Evolutionary conservation across 805 yeast genomes (phyloP).

Genomic region (Yamadazyma ubonensis): DNA sequence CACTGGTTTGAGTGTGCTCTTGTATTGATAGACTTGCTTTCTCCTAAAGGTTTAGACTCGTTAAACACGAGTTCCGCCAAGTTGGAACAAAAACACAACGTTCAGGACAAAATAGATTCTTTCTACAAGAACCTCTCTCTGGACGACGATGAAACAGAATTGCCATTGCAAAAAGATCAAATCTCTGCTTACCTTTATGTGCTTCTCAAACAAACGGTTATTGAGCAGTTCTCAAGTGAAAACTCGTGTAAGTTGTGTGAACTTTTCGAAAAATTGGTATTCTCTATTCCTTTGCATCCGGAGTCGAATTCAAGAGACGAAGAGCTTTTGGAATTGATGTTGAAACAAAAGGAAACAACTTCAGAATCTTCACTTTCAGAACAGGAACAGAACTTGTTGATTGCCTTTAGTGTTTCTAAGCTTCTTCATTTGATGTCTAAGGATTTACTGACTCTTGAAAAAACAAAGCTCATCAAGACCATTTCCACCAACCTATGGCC

Average conservation of each 20-base stretch:
- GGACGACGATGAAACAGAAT: neutral
- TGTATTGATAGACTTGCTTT: conserved; percentile 52
- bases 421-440: conserved; percentile 37
- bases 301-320: conserved; percentile 8
- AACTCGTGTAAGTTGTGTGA: conserved; percentile 21
- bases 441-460: conserved; percentile 29
- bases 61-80: conserved; percentile 1
- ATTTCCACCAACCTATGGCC: conserved; percentile 54
- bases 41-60: conserved; percentile 53
- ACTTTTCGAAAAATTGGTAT: conserved; percentile 21
- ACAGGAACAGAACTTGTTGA: conserved; percentile 18
- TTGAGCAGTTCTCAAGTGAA: conserved; percentile 16
- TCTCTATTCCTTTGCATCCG: conserved; percentile 19
- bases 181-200: conserved; percentile 21
- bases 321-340: conserved; percentile 16
- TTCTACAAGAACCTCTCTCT: conserved; percentile 4
- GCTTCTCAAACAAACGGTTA: conserved; percentile 18
- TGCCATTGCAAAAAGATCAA: conserved; percentile 18
- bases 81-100: neutral
- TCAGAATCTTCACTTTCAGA: conserved; percentile 9
- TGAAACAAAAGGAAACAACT: conserved; percentile 14
- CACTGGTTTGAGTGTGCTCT: conserved; percentile 43
- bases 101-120: neutral
- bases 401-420: conserved; percentile 45
- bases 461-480: conserved; percentile 22